Percentiles rank a stretch among this genome's conserved stretches.
Conservation (phyloP, 2,329 filamentous ascomycete species). For the Fusarium denticulatum region DNA sequence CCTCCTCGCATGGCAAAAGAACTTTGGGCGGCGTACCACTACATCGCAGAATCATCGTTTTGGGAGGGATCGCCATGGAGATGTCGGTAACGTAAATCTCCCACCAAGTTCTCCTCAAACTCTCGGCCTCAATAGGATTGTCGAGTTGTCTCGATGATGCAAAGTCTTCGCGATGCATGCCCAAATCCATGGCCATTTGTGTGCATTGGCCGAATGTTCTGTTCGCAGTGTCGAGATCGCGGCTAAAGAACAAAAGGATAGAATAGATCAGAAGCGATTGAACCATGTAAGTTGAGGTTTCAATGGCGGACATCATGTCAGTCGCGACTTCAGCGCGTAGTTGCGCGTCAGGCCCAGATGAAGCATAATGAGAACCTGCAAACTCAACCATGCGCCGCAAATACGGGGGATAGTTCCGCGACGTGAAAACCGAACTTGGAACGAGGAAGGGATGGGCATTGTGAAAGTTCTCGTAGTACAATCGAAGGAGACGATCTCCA, state of each 20-base stretch:
- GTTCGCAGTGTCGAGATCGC: constrained; percentile 8
- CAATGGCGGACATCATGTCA: constrained; percentile 10
- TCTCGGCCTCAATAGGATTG: constrained; percentile 29
- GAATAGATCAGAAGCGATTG: constrained; percentile 30
- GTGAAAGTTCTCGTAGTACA: constrained; percentile 40
- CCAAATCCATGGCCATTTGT: constrained; percentile 29
- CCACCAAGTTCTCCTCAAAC: constrained; percentile 39
- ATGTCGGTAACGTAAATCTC: constrained; percentile 38
- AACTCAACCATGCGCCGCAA: constrained; percentile 34
- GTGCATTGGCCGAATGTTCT: constrained; percentile 19
- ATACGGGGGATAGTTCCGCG: constrained; percentile 11
- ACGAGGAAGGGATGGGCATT: constrained; percentile 34
- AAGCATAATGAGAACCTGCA: constrained; percentile 31
- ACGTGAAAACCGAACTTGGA: constrained; percentile 23
- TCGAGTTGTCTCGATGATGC: constrained; percentile 17
- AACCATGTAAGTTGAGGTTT: constrained; percentile 20
- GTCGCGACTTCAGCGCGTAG: constrained; percentile 4
- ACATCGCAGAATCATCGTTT: constrained; percentile 24
- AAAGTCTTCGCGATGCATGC: constrained; percentile 29
- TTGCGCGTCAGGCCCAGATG: constrained; percentile 12
- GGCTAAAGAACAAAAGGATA: constrained; percentile 5
- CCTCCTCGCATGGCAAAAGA: constrained; percentile 33
- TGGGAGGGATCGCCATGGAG: constrained; percentile 29
- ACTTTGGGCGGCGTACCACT: constrained; percentile 25
- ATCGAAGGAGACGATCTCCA: constrained; percentile 25